Percentiles rank a stretch among this genome's conserved stretches.
phyloP scores from a whole-genome alignment of 768 basidiomycete genomes.

The Boletus rex-veris region DNA sequence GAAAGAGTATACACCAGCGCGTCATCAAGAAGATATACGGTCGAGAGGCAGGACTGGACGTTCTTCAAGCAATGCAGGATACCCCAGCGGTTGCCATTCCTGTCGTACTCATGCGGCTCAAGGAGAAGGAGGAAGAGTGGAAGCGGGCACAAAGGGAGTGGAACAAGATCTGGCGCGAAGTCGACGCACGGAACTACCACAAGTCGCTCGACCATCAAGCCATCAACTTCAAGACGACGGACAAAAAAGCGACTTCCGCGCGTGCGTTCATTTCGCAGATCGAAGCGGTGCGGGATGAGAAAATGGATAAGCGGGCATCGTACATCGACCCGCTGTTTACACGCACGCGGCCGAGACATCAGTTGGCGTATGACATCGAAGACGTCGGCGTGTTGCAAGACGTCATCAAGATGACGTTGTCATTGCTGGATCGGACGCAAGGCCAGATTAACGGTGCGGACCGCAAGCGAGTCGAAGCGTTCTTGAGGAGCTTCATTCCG shows the following conservation, averaged over 20 bases:
- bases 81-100: constrained; percentile 85
- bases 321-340: constrained; percentile 49
- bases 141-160: constrained; percentile 95
- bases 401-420: constrained; percentile 81
- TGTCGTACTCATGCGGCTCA: constrained; percentile 81
- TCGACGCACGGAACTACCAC: constrained; percentile 89
- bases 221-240: constrained; percentile 82
- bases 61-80: constrained; percentile 89
- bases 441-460: constrained; percentile 69
- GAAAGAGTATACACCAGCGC: constrained; percentile 86
- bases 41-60: constrained; percentile 75
- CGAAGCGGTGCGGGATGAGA: constrained; percentile 79
- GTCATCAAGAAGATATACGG: constrained; percentile 98
- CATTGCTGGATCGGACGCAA: constrained; percentile 86
- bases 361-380: constrained; percentile 74
- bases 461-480: constrained; percentile 77
- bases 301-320: constrained; percentile 69
- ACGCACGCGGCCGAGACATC: constrained; percentile 66
- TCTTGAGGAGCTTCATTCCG: constrained; percentile 72
- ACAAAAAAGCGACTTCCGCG: constrained; percentile 78
- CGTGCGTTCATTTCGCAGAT: constrained; percentile 82
- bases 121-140: constrained; percentile 99
- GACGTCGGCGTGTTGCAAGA: constrained; percentile 82
- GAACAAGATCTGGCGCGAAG: constrained; percentile 99
- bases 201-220: constrained; percentile 94